Conservation (phyloP, 2,329 filamentous ascomycete species). For the Cytospora piceicola region DNA sequence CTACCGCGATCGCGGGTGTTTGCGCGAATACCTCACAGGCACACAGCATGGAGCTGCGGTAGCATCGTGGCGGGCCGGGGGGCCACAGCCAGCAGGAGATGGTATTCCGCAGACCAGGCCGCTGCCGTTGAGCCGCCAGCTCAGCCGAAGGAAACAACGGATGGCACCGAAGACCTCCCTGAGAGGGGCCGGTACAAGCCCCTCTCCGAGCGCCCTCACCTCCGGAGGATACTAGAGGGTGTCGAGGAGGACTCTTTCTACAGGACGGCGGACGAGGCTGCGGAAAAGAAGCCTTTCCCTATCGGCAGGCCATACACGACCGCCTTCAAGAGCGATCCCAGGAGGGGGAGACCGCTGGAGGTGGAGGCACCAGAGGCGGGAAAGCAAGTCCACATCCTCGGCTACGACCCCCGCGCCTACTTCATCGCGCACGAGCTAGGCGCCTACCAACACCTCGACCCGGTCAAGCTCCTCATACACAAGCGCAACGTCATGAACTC, state of each 20-base stretch:
- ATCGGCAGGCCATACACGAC: constrained; percentile 26
- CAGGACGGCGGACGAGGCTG: constrained; percentile 5
- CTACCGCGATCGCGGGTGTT: constrained; percentile 48
- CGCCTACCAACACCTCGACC: constrained; percentile 36
- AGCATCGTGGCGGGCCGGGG: constrained; percentile 46
- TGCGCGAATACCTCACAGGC: constrained; percentile 46
- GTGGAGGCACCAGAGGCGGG: neutral
- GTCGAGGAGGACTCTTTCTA: constrained; percentile 19
- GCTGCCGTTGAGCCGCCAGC: constrained; percentile 29
- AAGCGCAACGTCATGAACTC: constrained; percentile 32
- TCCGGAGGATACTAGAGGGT: constrained; percentile 24
- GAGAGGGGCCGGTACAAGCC: constrained; percentile 20
- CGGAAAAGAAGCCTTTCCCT: constrained; percentile 5
- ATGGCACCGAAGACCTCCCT: constrained; percentile 20
- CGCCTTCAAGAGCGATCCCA: neutral
- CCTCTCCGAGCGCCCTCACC: constrained; percentile 17
- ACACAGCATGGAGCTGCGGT: constrained; percentile 45
- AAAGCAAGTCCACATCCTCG: constrained; percentile 27
- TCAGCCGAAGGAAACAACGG: neutral
- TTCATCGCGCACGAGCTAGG: constrained; percentile 40
- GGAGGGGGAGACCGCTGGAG: constrained; percentile 1
- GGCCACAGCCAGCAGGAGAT: constrained; percentile 38
- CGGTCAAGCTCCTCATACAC: constrained; percentile 38
- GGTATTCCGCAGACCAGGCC: constrained; percentile 29
- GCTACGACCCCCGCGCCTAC: constrained; percentile 26